phyloP scores from a whole-genome alignment of 345 rosid genomes.

The Pseudoturritis turrita region DNA sequence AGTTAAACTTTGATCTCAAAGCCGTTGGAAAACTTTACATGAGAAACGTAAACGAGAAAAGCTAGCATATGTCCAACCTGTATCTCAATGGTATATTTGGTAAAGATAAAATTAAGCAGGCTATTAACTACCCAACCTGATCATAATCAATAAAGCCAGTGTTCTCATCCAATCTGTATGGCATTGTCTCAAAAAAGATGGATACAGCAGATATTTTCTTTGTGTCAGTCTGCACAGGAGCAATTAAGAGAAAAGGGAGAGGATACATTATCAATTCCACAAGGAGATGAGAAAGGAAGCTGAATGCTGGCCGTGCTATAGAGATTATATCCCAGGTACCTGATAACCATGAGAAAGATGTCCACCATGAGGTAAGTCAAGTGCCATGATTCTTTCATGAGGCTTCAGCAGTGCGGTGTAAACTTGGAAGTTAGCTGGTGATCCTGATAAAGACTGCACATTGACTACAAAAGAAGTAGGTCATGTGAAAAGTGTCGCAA shows the following conservation, averaged over 20 bases:
- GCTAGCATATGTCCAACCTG: background rate
- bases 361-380: conserved; percentile 98
- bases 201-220: conserved; percentile 97
- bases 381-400: conserved; percentile 97
- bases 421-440: conserved; percentile 93
- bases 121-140: conserved; percentile 47
- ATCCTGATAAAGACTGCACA: conserved; percentile 93
- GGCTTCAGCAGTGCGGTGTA: conserved; percentile 89
- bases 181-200: conserved; percentile 95
- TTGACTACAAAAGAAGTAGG: conserved; percentile 59
- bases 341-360: conserved; percentile 99
- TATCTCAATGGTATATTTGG: background rate
- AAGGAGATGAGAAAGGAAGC: background rate
- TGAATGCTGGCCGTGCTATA: background rate
- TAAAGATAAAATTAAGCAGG: background rate
- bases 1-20: background rate
- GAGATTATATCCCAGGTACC: conserved; percentile 39
- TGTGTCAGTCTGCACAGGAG: conserved; percentile 70
- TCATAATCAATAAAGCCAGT: conserved; percentile 93
- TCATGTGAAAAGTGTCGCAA: background rate
- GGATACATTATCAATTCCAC: background rate
- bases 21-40: background rate
- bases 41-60: background rate
- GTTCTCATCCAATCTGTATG: conserved; percentile 84
- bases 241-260: conserved; percentile 2